Base-by-base conservation (phyloP, 1,284 basidiomycete species). In the Cryptococcus maquisensis region DNA sequence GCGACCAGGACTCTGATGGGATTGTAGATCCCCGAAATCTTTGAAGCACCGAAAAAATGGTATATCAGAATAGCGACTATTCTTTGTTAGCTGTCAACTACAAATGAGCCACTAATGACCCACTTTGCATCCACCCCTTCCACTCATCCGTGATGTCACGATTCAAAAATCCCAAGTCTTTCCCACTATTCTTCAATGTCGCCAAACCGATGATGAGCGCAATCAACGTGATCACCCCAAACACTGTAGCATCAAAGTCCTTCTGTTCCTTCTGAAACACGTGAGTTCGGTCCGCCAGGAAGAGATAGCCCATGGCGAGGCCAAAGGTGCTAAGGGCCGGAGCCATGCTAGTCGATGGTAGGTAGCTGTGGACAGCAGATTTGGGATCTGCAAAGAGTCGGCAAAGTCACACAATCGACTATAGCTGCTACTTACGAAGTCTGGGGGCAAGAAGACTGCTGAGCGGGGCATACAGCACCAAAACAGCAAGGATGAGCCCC, bases 61-160 rank as follows among this genome's bases (percentile, higher is more conserved):
- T 94, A 94, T 62, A 93, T 85, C 24, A 94, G 80, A 62, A 94
- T 90, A 3, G 82, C 84, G 63, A 93, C 88, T 90, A 54, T 24
- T 24, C 40, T 36, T 35, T 9, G 37, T 62, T 44, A 54, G 61
- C 42, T 44, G 35, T 36, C 23, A 45, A 24, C 28, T 21, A 0
- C 32, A 38, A n/a, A 23, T 18, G 2, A 13, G 13, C 23, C 26
- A 15, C n/a, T 36, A 38, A 21, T 10, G 43, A 78, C 85, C 55
- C 68, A 90, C 88, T 81, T 78, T 94, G 90, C 90, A 95, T 95
- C 90, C 90, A 94, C 1, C 90, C 90, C 73, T 94, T 94, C 89
- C 89, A 92, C 75, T 95, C 90, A 65, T 95, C 90, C 0, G 90
- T 93, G 73, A 94, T 89, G 50, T 92, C 88, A 50, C 90, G 81